Percentiles rank a stretch among this genome's conserved stretches.
phyloP scores from a whole-genome alignment of 768 basidiomycete species.

The Xerocomellus dryophilus region DNA sequence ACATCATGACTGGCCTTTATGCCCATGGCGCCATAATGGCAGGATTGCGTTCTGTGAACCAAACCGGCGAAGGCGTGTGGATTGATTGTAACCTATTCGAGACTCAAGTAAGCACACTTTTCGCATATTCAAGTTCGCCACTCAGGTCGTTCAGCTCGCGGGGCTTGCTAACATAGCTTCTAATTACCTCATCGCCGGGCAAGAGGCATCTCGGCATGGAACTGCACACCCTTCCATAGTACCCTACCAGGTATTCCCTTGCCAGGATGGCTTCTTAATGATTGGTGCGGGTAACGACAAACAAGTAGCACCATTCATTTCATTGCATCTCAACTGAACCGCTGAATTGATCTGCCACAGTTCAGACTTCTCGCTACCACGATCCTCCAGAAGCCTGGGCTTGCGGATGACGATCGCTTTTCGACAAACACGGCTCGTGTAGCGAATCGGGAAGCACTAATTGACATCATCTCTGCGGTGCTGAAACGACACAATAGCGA shows the following conservation, averaged over 20 bases:
- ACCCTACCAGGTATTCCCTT: conserved; percentile 88
- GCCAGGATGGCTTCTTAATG: conserved; percentile 87
- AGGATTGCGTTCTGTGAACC: conserved; percentile 73
- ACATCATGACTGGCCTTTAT: conserved; percentile 84
- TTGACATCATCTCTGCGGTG: conserved; percentile 61
- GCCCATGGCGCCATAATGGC: conserved; percentile 93
- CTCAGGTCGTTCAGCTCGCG: conserved; percentile 56
- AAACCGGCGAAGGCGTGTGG: conserved; percentile 85
- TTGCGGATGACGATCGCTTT: conserved; percentile 62
- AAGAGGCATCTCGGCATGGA: conserved; percentile 83
- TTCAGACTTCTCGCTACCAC: conserved; percentile 65
- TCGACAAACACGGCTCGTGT: conserved; percentile 75
- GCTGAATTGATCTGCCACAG: conserved; percentile 37
- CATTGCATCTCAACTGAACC: not conserved
- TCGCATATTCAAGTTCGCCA: not conserved
- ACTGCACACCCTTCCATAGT: conserved; percentile 93
- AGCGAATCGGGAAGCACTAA: conserved; percentile 64
- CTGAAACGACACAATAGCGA: conserved; percentile 57
- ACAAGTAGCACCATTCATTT: conserved; percentile 47
- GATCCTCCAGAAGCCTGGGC: conserved; percentile 59
- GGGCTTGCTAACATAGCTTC: conserved; percentile 90
- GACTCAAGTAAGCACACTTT: conserved; percentile 57
- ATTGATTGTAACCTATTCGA: conserved; percentile 94
- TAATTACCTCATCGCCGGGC: conserved; percentile 84
- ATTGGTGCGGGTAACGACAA: conserved; percentile 90